Evolutionary conservation across 2,329 filamentous ascomycete species (phyloP).

Genomic region (Pseudocercospora cruenta): DNA sequence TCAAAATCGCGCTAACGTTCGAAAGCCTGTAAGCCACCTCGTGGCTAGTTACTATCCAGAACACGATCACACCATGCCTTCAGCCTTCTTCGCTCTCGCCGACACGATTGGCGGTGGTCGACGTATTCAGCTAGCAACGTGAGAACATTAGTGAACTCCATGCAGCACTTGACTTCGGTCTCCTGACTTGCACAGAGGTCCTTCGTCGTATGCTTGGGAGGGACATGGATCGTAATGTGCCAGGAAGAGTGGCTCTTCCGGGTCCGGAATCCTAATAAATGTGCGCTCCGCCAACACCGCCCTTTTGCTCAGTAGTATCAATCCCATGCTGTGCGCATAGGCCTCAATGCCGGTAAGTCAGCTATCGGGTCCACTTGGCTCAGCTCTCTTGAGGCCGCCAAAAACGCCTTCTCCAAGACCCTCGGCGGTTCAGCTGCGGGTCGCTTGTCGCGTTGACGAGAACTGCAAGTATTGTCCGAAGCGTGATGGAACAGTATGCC

Average conservation of each 20-base stretch:
- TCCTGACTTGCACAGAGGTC: background rate
- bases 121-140: background rate
- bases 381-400: conserved; percentile 7
- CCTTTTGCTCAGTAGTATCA: background rate
- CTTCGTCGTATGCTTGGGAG: background rate
- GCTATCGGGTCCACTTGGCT: conserved; percentile 1
- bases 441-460: background rate
- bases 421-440: background rate
- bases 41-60: conserved; percentile 2
- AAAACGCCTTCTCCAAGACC: background rate
- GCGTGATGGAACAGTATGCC: background rate
- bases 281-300: background rate
- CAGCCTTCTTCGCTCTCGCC: conserved; percentile 19
- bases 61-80: conserved; percentile 5
- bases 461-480: background rate
- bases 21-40: conserved; percentile 20
- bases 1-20: no score
- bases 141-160: background rate
- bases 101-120: conserved; percentile 11
- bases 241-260: background rate
- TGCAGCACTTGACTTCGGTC: background rate
- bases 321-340: background rate
- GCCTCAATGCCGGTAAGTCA: background rate
- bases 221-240: no score
- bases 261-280: background rate